phyloP scores from a whole-genome alignment of 2,329 filamentous ascomycete species.

The Penicillium sclerotiorum region DNA sequence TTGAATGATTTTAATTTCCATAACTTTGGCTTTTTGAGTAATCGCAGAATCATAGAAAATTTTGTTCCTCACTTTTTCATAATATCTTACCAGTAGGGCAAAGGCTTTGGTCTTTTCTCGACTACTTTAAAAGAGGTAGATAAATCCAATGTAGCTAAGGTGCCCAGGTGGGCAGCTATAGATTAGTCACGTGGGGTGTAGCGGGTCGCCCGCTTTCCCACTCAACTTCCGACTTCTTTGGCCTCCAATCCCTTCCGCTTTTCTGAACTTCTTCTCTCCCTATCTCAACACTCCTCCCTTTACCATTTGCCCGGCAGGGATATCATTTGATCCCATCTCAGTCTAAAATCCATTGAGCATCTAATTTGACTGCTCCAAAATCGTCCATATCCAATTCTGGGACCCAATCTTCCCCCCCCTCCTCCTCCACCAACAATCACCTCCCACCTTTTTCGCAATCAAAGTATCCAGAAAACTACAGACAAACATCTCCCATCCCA shows the following conservation, averaged over 20 bases:
- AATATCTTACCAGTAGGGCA: no score
- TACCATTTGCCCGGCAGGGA: background rate
- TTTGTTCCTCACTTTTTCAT: no score
- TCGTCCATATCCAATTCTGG: slow-evolving; percentile 1
- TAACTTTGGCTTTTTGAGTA: no score
- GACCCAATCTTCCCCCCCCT: background rate
- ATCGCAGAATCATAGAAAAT: no score
- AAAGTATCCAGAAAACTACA: background rate
- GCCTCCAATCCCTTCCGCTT: slow-evolving; percentile 13
- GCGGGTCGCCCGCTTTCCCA: slow-evolving; percentile 11
- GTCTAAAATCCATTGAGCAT: no score
- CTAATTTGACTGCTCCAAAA: no score
- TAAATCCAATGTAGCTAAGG: no score
- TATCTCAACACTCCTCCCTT: background rate
- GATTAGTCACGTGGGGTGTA: slow-evolving; percentile 14
- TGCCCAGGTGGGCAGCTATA: no score
- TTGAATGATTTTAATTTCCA: no score
- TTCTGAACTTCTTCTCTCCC: slow-evolving; percentile 5
- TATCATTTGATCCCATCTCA: slow-evolving; percentile 4
- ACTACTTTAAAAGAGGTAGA: no score
- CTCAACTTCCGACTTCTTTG: slow-evolving; percentile 15
- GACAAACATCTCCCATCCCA: no score
- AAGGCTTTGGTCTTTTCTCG: no score
- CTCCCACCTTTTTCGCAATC: background rate
- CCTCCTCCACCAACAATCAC: background rate